Conservation (phyloP, 192 early-diverging fungal genomes). For the Podochytrium sp. region DNA sequence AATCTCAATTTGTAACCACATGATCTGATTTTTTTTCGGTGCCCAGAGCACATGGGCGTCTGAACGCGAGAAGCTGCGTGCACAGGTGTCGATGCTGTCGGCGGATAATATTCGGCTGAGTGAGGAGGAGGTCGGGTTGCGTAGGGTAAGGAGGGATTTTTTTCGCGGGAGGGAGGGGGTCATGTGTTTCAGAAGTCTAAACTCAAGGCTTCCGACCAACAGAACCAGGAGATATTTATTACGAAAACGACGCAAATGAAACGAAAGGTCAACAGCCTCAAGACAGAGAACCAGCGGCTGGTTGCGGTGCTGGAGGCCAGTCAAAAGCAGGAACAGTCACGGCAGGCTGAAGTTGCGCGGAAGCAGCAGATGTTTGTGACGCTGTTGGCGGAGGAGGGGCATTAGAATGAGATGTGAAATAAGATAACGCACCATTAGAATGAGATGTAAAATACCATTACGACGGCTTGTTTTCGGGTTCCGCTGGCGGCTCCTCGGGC, state of each 20-base stretch:
- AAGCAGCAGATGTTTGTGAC: slow-evolving; percentile 31
- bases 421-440: neutral
- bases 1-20: neutral
- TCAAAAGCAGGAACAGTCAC: slow-evolving; percentile 9
- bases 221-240: slow-evolving; percentile 29
- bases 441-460: no score
- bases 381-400: slow-evolving; percentile 20
- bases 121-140: slow-evolving; percentile 11
- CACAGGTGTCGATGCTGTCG: slow-evolving; percentile 20
- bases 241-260: slow-evolving; percentile 30
- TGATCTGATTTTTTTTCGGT: no score
- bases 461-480: no score
- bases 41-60: slow-evolving; percentile 24
- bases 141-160: neutral
- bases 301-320: slow-evolving; percentile 22
- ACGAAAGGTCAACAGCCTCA: slow-evolving; percentile 12
- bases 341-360: slow-evolving; percentile 23
- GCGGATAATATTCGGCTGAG: slow-evolving; percentile 15
- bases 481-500: neutral
- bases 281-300: slow-evolving; percentile 16
- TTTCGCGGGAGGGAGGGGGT: neutral
- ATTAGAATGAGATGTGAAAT: neutral
- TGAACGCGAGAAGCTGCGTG: slow-evolving; percentile 17
- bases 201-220: neutral
- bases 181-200: neutral